Conservation (phyloP, 768 basidiomycete genomes). For the Tricholoma saponaceum region DNA sequence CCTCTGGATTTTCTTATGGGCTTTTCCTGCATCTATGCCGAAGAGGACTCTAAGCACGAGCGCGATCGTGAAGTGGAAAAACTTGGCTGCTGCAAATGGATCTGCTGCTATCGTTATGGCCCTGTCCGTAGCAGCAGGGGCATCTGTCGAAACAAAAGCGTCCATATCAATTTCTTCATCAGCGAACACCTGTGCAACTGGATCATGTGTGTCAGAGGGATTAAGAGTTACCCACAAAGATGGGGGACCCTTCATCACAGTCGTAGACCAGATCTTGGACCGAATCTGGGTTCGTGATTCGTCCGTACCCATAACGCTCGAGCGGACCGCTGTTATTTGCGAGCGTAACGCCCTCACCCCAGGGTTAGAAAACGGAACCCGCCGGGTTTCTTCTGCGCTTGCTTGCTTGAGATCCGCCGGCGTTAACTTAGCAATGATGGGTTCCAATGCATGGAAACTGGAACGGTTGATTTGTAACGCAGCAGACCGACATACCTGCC, state of each 20-base stretch:
- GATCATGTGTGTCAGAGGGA: constrained; percentile 36
- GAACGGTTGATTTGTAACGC: constrained; percentile 26
- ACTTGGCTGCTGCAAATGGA: constrained; percentile 40
- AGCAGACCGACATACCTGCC: constrained; percentile 16
- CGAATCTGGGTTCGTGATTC: constrained; percentile 23
- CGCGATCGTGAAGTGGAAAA: constrained; percentile 32
- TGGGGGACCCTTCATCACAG: constrained; percentile 22
- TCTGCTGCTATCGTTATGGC: constrained; percentile 29
- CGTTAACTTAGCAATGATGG: not conserved
- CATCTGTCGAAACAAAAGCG: constrained; percentile 19
- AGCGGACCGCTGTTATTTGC: constrained; percentile 20
- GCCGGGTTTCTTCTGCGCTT: constrained; percentile 26
- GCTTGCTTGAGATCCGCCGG: constrained; percentile 25
- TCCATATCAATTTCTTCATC: constrained; percentile 42
- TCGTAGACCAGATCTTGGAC: constrained; percentile 33
- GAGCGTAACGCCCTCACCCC: constrained; percentile 18
- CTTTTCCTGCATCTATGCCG: constrained; percentile 18
- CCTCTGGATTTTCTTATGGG: constrained; percentile 1
- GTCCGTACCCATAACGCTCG: constrained; percentile 27
- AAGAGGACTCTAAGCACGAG: constrained; percentile 28
- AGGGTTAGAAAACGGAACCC: constrained; percentile 19
- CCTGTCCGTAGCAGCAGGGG: constrained; percentile 18
- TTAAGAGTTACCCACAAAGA: constrained; percentile 43
- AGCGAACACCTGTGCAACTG: constrained; percentile 39
- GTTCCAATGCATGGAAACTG: not conserved